Base-by-base conservation (phyloP, 495 filamentous ascomycete species). In the Oidiodendron maius region DNA sequence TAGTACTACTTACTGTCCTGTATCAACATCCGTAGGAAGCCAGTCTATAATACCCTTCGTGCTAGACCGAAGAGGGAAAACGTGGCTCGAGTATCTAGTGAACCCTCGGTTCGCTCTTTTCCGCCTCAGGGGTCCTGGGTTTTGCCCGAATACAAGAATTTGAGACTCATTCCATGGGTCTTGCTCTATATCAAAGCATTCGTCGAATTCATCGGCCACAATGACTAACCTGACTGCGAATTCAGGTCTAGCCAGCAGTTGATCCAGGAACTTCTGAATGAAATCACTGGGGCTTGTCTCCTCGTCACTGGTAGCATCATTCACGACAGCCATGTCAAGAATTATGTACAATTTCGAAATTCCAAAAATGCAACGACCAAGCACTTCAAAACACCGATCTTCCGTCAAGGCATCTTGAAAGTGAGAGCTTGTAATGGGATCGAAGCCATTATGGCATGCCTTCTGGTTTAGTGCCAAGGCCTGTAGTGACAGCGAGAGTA, bases 21-120 rank as follows among this genome's bases (percentile, higher is more conserved):
- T n/a, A n/a, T n/a, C 40, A 42, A 23, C 40, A 17, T 23, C 40
- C 22, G 40, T 22, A 42, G 40, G 25, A 12, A 42, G 40, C 40
- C 40, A 42, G 25, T 42, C 25, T 42, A 23, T 22, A 42, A 42
- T 22, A 42, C 40, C 4, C 1, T 22, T 42, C 25, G 20, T 23
- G 40, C 25, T 22, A 23, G 40, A 42, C 3, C 40, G 22, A 17
- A 42, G 18, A 1, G 4, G 40, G 22, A 42, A 42, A 42, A 42
- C 40, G 40, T 42, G 40, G 21, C 40, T 42, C 12, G 40, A 42
- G 25, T 42, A 42, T 22, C n/a, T 42, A 42, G 40, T 42, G 9
- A 42, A 23, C 25, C 40, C 40, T 42, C 40, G 22, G 20, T 22
- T 17, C 12, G 25, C 11, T 42, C 40, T 22, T 42, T 42, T 18